Percentiles rank a stretch among this genome's conserved stretches.
These are phyloP conservation scores for Puya raimondii DNA, from an alignment of 176 grass and related monocot genomes.

Conservation along the genomic window DNA sequence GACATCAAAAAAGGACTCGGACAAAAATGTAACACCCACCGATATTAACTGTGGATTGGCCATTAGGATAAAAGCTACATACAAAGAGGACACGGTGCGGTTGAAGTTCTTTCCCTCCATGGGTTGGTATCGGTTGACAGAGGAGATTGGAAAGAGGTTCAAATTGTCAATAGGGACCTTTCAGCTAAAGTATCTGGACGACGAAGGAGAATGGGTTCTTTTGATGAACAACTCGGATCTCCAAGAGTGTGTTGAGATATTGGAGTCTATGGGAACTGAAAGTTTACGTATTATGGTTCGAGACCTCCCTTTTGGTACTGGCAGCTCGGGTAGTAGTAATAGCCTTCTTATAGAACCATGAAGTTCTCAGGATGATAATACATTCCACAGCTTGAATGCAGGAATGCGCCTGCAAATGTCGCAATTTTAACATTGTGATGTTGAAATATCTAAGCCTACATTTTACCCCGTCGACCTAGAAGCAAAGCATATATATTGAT, in stretches of 20 bases:
- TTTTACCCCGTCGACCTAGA: too few species aligned
- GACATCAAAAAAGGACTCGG: constrained; percentile 18
- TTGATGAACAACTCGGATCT: constrained; percentile 37
- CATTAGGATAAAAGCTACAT: constrained; percentile 41
- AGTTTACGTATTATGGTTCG: constrained; percentile 33
- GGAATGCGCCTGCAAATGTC: too few species aligned
- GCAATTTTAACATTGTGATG: too few species aligned
- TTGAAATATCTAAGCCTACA: too few species aligned
- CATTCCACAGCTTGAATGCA: too few species aligned
- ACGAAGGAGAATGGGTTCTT: constrained; percentile 52
- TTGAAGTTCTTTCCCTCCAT: constrained; percentile 35
- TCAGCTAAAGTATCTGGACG: constrained; percentile 55
- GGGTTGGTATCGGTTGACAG: constrained; percentile 24
- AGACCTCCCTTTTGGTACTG: constrained; percentile 17
- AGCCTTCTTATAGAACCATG: not conserved
- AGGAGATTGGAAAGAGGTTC: constrained; percentile 40
- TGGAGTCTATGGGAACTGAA: constrained; percentile 12
- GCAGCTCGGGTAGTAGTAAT: not conserved
- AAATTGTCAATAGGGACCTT: constrained; percentile 29
- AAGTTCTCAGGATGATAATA: not conserved
- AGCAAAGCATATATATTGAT: too few species aligned
- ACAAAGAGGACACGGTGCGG: constrained; percentile 36
- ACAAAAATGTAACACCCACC: not conserved
- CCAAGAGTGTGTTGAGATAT: constrained; percentile 39
- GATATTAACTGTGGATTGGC: not conserved